phyloP scores from a whole-genome alignment of 2,329 filamentous ascomycete species.

The Cladosporium sp. region DNA sequence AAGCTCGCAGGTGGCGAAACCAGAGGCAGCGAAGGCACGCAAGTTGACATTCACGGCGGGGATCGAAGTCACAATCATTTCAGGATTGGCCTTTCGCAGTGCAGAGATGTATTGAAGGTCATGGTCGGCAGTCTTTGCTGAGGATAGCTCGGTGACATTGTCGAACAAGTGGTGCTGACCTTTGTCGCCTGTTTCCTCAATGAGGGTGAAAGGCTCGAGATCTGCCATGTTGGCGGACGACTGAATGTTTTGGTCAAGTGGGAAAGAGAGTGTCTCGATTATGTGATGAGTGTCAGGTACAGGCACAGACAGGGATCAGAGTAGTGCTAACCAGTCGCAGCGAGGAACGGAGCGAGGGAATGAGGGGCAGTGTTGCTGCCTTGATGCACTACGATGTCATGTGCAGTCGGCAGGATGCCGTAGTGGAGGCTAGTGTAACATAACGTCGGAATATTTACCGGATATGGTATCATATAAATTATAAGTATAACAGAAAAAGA shows the following conservation, averaged over 20 bases:
- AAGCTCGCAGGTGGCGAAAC: conserved; percentile 40
- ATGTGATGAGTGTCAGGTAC: background rate
- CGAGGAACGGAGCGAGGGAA: background rate
- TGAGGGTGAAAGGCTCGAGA: conserved; percentile 37
- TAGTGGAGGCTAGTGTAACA: background rate
- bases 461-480: background rate
- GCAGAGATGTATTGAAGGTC: conserved; percentile 42
- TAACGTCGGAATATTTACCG: background rate
- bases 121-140: conserved; percentile 40
- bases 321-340: background rate
- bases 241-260: background rate
- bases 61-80: conserved; percentile 41
- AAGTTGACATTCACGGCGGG: conserved; percentile 41
- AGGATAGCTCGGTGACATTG: conserved; percentile 37
- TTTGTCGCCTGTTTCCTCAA: conserved; percentile 27
- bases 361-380: conserved; percentile 14
- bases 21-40: conserved; percentile 44
- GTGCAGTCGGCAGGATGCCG: conserved; percentile 13
- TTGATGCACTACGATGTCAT: conserved; percentile 8
- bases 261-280: background rate
- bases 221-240: background rate
- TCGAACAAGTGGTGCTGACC: conserved; percentile 37
- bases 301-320: background rate
- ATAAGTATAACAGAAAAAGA: background rate
- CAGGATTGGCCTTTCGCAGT: conserved; percentile 40